These are phyloP conservation scores for sweet orange (Citrus sinensis) DNA, from an alignment of 345 rosid species.

Conservation along the genomic window DVS_A1.0 CM039161.1:21487501-21488000, in stretches of 20 bases:
- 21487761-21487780: background rate
- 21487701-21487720: slow-evolving; percentile 76
- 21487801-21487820: background rate
- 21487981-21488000: no score
- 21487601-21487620: slow-evolving; percentile 33
- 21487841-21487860: no score
- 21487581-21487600: background rate
- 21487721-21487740: slow-evolving; percentile 58
- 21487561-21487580: background rate
- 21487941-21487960: no score
- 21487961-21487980: no score
- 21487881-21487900: no score
- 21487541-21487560: background rate
- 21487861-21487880: no score
- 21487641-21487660: slow-evolving; percentile 33
- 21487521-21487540: slow-evolving; percentile 7
- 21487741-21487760: slow-evolving; percentile 67
- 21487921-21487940: no score
- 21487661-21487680: slow-evolving; percentile 32
- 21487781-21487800: background rate
- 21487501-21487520: slow-evolving; percentile 30
- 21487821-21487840: no score
- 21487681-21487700: slow-evolving; percentile 53
- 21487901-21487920: no score
- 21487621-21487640: slow-evolving; percentile 42